Evolutionary conservation across 768 basidiomycete genomes (phyloP), one percentile per base, ranked within the genome.

Genomic region (Bullera alba): DNA sequence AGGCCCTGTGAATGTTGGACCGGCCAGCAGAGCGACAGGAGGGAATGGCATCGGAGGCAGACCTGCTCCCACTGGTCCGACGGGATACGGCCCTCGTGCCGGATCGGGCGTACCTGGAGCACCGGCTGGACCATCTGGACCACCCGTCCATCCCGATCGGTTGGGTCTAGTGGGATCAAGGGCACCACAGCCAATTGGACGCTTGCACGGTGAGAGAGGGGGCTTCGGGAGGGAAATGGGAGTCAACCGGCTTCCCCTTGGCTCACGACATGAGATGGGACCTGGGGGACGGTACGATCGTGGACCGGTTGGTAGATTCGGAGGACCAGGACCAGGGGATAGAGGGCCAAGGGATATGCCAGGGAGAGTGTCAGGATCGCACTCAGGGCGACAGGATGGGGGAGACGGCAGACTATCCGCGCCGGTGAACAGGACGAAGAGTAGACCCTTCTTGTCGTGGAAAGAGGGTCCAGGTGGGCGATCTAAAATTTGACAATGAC

Each of bases 381-480:
- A 8, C 15, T 26, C 21, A 21, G 3, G 16, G 16, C 2, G 32
- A 45, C 2, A 8, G 29, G 37, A 46, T 27, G 7, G 23, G 47
- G 26, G 17, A 27, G 45, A 46, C 23, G 42, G 41, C 36, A 43
- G 47, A 46, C 21, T 49, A 44, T 53, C 16, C 26, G 50, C 16
- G 35, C 48, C 42, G 25, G 42, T 48, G 44, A 65, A 46, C 42
- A 48, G 46, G 46, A 67, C 67, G 4, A 54, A 23, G 39, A 45
- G 32, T 19, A 41, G 62, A 42, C 67, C 67, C 15, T 44, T 39
- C 22, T 41, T 69, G 45, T 55, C 57, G 16, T 69, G 54, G 50
- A 53, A 57, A 30, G 63, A 69, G 54, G 65, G 60, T 1, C 65
- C 65, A 12, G 64, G 61, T 12, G 60, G 32, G 42, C 23, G 8